Evolutionary conservation across 2,329 filamentous ascomycete species (phyloP), one percentile per base, ranked within the genome.

Genomic region (Fusarium protoensiforme): DNA sequence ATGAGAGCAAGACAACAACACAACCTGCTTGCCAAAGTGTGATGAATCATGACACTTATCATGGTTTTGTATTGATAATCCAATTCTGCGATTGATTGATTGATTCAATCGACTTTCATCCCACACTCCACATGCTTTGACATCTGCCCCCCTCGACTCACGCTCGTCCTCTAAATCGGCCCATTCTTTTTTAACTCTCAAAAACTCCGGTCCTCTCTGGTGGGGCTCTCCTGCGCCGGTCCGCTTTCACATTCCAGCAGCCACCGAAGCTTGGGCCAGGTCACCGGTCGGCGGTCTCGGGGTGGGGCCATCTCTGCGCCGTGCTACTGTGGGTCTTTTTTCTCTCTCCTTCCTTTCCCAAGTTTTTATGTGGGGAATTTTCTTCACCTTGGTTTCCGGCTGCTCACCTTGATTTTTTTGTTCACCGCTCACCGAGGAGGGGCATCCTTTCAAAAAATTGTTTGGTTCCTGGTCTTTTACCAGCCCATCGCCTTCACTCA

Each of bases 371-470:
- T 24, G 18, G 22, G 43, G 6, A 27, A 39, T 18, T 41, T 48
- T 48, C 46, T 72, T 73, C 71, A 74, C 71, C 72, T n/a, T n/a
- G n/a, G n/a, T n/a, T n/a, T n/a, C n/a, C n/a, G n/a, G 69, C 18
- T 10, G 24, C 16, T 51, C 43, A 51, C 43, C 43, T 51, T 51
- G 43, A 20, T 22, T 20, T 31, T 38, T 48, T 58, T 62, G n/a
- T n/a, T 24, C 61, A 58, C 51, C 56, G 4, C 61, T 70, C 72
- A 75, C 67, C 73, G 76, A 59, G 76, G 79, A 80, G 78, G 79
- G 79, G 79, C 78, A 75, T n/a, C 72, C 77, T 14, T 33, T 54
- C 51, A 36, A 75, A 79, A 80, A 80, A 81, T 78, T 67, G 75
- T 71, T 75, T 75, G 72, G 73, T 68, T 71, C 46, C 60, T 64